These are phyloP conservation scores for Lycium ferocissimum DNA, from an alignment of 257 asterid species.

Conservation along the genomic window DNA sequence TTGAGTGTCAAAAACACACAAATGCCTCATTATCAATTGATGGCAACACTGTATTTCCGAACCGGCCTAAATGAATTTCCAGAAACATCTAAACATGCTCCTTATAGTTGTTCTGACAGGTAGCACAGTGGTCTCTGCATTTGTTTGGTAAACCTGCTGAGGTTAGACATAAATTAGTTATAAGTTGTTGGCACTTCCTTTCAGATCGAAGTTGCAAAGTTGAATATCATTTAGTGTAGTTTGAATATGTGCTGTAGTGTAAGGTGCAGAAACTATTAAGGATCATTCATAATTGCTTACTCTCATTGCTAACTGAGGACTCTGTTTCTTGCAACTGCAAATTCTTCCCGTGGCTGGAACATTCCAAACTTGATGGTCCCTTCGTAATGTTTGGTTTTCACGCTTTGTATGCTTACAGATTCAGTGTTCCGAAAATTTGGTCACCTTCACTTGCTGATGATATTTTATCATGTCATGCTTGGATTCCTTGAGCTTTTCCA, in stretches of 20 bases:
- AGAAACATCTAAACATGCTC: neutral
- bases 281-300: neutral
- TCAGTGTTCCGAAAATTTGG: neutral
- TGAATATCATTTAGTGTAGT: neutral
- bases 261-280: neutral
- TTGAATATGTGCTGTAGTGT: neutral
- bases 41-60: slow-evolving; percentile 13
- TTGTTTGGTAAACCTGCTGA: neutral
- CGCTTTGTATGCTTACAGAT: neutral
- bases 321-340: neutral
- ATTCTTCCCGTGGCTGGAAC: neutral
- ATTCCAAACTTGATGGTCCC: neutral
- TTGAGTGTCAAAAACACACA: neutral
- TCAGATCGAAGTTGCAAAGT: neutral
- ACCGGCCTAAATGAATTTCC: neutral
- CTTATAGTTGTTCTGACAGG: neutral
- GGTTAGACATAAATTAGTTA: neutral
- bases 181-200: slow-evolving; percentile 6
- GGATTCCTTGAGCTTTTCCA: neutral
- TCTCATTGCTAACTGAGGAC: neutral
- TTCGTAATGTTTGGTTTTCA: neutral
- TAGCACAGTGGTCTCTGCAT: neutral
- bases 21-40: neutral
- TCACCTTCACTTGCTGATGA: neutral
- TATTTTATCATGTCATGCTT: neutral